Evolutionary conservation across 495 filamentous ascomycete genomes (phyloP).

Genomic region (Neurospora cerealis): DNA sequence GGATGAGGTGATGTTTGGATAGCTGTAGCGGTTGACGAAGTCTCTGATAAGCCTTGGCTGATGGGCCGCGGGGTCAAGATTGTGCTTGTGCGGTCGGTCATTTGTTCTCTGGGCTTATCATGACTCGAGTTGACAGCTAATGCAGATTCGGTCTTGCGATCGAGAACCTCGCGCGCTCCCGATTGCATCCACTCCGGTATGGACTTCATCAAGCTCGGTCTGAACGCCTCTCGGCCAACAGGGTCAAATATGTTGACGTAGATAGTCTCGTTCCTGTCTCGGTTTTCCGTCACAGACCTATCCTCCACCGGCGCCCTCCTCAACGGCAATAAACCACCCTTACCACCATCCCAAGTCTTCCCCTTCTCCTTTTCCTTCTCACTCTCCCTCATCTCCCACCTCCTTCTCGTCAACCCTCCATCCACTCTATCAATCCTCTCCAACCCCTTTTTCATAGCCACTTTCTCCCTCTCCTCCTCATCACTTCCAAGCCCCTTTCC

Average conservation of each 20-base stretch:
- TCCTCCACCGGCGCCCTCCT: background rate
- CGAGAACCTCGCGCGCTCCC: background rate
- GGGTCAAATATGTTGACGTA: constrained; percentile 35
- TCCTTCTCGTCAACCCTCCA: constrained; percentile 14
- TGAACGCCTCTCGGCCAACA: constrained; percentile 27
- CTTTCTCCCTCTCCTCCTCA: background rate
- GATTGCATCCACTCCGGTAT: constrained; percentile 37
- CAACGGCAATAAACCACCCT: background rate
- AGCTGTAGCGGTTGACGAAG: background rate
- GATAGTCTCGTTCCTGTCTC: constrained; percentile 12
- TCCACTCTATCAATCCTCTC: constrained; percentile 15
- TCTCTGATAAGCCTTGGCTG: background rate
- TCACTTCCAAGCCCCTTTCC: background rate
- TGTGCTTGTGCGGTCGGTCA: background rate
- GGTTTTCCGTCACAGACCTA: background rate
- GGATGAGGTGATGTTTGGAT: background rate
- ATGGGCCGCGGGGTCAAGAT: background rate
- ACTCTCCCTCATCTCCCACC: constrained; percentile 17
- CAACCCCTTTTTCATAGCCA: constrained; percentile 16
- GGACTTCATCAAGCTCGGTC: constrained; percentile 33
- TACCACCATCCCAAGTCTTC: constrained; percentile 1
- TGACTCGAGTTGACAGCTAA: background rate
- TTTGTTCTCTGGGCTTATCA: background rate
- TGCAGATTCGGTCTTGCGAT: background rate
- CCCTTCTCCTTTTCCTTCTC: constrained; percentile 5